Evolutionary conservation across 2,329 filamentous ascomycete species (phyloP).

Genomic region (Neophaeococcomyces mojaviensis): DNA sequence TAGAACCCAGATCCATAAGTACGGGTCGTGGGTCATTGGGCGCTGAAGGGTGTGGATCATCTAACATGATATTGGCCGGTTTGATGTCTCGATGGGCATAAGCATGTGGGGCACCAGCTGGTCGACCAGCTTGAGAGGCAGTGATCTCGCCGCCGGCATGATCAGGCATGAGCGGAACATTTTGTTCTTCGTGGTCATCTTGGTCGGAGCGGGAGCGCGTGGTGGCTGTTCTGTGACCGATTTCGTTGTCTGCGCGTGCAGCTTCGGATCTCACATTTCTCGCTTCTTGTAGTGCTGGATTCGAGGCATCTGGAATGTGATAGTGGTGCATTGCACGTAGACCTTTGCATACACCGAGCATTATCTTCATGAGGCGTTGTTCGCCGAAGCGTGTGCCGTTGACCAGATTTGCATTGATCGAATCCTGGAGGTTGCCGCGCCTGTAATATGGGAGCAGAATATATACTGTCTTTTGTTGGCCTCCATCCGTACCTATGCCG

Average conservation of each 20-base stretch:
- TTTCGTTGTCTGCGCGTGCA: conserved; percentile 45
- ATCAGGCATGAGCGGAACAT: conserved; percentile 64
- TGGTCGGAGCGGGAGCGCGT: conserved; percentile 43
- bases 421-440: conserved; percentile 90
- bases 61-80: conserved; percentile 98
- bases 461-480: conserved; percentile 85
- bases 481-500: conserved; percentile 45
- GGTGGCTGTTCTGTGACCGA: conserved; percentile 36
- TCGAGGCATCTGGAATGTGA: conserved; percentile 49
- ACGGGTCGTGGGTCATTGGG: conserved; percentile 55
- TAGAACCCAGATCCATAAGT: conserved; percentile 92
- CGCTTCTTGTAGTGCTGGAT: conserved; percentile 22
- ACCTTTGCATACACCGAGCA: conserved; percentile 84
- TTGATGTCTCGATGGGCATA: conserved; percentile 98
- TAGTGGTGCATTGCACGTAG: conserved; percentile 90
- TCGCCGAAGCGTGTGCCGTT: conserved; percentile 90
- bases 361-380: conserved; percentile 76
- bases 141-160: conserved; percentile 58
- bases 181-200: conserved; percentile 66
- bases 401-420: conserved; percentile 97
- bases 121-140: conserved; percentile 58
- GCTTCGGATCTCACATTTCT: conserved; percentile 52
- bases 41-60: conserved; percentile 35
- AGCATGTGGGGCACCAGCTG: conserved; percentile 62
- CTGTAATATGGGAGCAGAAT: conserved; percentile 93